phyloP scores from a whole-genome alignment of 306 rosid species.

The Biancaea sappan region DNA sequence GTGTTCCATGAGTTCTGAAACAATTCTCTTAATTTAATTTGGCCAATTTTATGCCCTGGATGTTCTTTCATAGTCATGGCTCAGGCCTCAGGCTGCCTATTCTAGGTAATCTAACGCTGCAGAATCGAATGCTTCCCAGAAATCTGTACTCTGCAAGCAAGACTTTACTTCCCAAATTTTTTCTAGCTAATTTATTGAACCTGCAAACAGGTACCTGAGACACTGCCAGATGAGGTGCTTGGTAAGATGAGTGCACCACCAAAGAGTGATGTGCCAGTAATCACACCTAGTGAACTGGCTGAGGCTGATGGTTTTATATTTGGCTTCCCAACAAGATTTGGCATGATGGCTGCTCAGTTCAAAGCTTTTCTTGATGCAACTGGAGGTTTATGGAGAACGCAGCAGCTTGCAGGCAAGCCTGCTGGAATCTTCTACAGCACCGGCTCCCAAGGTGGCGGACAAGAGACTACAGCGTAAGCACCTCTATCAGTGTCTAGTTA shows the following conservation, averaged over 20 bases:
- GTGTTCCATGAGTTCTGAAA: not conserved
- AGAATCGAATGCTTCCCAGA: not conserved
- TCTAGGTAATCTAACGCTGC: not conserved
- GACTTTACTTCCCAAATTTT: not conserved
- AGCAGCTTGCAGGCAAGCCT: constrained; percentile 78
- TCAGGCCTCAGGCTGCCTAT: no score
- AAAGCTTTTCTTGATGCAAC: constrained; percentile 71
- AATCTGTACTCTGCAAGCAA: not conserved
- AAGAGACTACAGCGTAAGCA: constrained; percentile 85
- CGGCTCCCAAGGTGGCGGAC: constrained; percentile 84
- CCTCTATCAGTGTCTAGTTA: not conserved
- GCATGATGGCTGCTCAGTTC: constrained; percentile 87
- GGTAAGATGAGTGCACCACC: constrained; percentile 74
- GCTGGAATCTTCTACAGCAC: constrained; percentile 77
- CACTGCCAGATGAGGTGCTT: constrained; percentile 55
- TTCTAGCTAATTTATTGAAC: not conserved
- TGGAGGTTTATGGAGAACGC: constrained; percentile 65
- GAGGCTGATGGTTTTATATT: constrained; percentile 72
- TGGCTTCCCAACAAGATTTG: constrained; percentile 77
- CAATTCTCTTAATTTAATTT: not conserved
- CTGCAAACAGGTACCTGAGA: constrained; percentile 69
- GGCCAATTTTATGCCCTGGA: not conserved
- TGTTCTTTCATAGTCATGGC: constrained; percentile 7
- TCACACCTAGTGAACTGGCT: constrained; percentile 54
- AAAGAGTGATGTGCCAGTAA: constrained; percentile 60